phyloP scores from a whole-genome alignment of 1,139 yeast genomes.

The Trichomonascaceae sp. region DNA sequence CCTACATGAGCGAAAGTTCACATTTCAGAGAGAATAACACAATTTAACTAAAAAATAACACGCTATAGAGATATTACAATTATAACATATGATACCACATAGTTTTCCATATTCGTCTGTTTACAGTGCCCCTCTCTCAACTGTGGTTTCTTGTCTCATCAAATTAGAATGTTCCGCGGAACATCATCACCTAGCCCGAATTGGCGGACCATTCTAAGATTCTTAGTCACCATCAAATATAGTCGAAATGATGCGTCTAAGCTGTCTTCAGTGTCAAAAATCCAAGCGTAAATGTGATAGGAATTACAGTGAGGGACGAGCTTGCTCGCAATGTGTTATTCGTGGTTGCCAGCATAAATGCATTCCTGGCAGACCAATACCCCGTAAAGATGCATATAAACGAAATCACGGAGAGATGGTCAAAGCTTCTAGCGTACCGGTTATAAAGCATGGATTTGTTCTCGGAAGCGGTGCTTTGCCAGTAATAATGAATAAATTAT shows the following conservation, averaged over 20 bases:
- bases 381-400: not conserved
- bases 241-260: not conserved
- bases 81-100: not conserved
- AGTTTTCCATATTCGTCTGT: not conserved
- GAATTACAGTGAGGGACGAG: not conserved
- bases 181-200: not conserved
- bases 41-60: no score
- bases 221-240: not conserved
- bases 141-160: not conserved
- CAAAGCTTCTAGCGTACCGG: not conserved
- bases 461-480: not conserved
- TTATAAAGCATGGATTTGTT: not conserved
- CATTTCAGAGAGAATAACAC: not conserved
- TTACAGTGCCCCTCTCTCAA: not conserved
- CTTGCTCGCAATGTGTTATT: conserved; percentile 5
- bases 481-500: not conserved
- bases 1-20: not conserved
- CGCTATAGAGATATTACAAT: not conserved
- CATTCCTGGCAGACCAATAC: conserved; percentile 4
- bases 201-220: not conserved
- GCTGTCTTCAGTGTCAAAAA: not conserved
- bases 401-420: not conserved
- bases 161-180: not conserved
- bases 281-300: not conserved
- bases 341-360: not conserved